These are phyloP conservation scores for Chalciporus chontae DNA, from an alignment of 768 basidiomycete species.

Conservation along the genomic window DNA sequence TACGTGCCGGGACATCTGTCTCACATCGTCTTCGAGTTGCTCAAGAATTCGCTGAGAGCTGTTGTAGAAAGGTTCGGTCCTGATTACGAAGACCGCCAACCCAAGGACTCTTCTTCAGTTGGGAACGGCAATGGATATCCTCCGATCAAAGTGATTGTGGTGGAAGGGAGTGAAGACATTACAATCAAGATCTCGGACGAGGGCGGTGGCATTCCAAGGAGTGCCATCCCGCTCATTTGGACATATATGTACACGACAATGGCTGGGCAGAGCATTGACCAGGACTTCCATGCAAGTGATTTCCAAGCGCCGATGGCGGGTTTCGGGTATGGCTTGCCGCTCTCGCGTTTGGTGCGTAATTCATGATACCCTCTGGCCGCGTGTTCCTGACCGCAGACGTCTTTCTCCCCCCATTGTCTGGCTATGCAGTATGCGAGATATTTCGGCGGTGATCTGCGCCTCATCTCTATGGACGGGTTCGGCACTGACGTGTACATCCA, in stretches of 20 bases:
- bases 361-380: constrained; percentile 52
- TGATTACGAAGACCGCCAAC: constrained; percentile 56
- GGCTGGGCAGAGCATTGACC: constrained; percentile 65
- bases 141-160: constrained; percentile 53
- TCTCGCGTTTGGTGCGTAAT: constrained; percentile 80
- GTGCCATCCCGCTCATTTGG: constrained; percentile 93
- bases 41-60: constrained; percentile 96
- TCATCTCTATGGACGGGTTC: constrained; percentile 99
- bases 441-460: constrained; percentile 86
- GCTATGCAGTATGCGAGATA: constrained; percentile 79
- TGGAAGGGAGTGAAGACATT: constrained; percentile 97
- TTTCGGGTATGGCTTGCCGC: constrained; percentile 89
- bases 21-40: constrained; percentile 94
- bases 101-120: constrained; percentile 9
- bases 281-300: constrained; percentile 77
- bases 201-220: constrained; percentile 83
- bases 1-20: constrained; percentile 97
- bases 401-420: background rate
- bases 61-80: constrained; percentile 93
- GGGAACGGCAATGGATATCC: constrained; percentile 16
- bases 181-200: constrained; percentile 99
- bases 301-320: constrained; percentile 99
- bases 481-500: constrained; percentile 95
- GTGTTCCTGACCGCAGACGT: constrained; percentile 40
- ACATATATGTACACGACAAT: constrained; percentile 97